These are phyloP conservation scores for Tetracladium marchalianum DNA, from an alignment of 495 filamentous ascomycete genomes.

Conservation along the genomic window DNA sequence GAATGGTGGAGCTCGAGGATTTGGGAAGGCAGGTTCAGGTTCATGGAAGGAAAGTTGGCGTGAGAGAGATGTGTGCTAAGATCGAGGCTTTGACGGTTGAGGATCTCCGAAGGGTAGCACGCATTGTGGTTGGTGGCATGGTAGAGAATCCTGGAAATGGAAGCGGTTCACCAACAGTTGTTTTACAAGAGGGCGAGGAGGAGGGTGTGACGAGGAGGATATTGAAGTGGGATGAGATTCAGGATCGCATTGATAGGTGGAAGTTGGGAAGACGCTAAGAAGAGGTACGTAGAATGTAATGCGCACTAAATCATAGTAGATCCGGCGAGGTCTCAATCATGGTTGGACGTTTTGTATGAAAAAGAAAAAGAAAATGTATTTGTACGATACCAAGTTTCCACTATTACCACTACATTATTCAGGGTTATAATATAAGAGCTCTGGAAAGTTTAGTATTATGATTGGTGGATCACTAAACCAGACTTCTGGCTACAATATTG, in stretches of 20 bases:
- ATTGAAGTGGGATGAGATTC: slow-evolving; percentile 81
- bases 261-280: slow-evolving; percentile 61
- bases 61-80: slow-evolving; percentile 82
- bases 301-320: too few relatives aligned
- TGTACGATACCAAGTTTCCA: neutral
- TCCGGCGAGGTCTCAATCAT: neutral
- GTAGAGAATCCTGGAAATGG: slow-evolving; percentile 69
- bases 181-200: slow-evolving; percentile 70
- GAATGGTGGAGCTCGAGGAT: slow-evolving; percentile 99
- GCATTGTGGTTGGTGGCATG: slow-evolving; percentile 63
- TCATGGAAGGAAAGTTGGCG: slow-evolving; percentile 81
- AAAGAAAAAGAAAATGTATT: neutral
- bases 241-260: slow-evolving; percentile 76
- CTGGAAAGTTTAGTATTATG: too few relatives aligned
- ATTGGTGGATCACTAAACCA: too few relatives aligned
- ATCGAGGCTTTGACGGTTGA: slow-evolving; percentile 75
- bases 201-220: slow-evolving; percentile 39
- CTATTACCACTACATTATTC: too few relatives aligned
- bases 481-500: too few relatives aligned
- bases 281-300: neutral
- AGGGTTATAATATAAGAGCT: too few relatives aligned
- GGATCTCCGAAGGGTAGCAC: slow-evolving; percentile 81
- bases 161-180: slow-evolving; percentile 87
- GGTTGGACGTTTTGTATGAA: neutral
- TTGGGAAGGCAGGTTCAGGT: slow-evolving; percentile 93